phyloP scores from a whole-genome alignment of 1,284 basidiomycete genomes.

The Xerocomus minutiporus region DNA sequence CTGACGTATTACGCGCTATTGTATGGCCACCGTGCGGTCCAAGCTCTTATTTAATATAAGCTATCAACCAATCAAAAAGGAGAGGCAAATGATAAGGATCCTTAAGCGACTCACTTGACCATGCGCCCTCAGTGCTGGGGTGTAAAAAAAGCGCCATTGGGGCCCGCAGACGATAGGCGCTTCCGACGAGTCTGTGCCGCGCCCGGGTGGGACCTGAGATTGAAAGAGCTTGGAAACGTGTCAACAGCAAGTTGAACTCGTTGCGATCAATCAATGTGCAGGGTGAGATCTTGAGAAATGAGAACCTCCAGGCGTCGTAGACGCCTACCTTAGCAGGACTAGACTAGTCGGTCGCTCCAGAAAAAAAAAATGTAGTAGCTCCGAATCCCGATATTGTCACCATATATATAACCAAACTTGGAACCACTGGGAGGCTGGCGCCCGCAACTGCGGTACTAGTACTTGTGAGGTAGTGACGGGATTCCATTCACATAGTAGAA shows the following conservation, averaged over 20 bases:
- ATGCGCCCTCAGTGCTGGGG: not conserved
- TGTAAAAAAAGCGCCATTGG: not conserved
- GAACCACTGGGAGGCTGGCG: too few relatives aligned
- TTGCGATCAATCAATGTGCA: not conserved
- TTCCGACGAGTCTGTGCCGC: not conserved
- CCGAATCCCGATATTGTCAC: too few relatives aligned
- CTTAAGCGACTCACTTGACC: not conserved
- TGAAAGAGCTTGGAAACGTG: not conserved
- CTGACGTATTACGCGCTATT: not conserved
- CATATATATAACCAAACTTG: too few relatives aligned
- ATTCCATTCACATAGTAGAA: too few relatives aligned
- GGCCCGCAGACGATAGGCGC: not conserved
- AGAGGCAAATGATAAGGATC: not conserved
- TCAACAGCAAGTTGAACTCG: not conserved
- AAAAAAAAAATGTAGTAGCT: too few relatives aligned
- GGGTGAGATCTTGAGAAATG: not conserved
- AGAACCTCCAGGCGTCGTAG: not conserved
- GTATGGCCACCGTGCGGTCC: slow-evolving; percentile 7
- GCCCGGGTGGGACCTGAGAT: not conserved
- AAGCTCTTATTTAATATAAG: not conserved
- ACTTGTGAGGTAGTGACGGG: too few relatives aligned
- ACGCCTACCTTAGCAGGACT: too few relatives aligned
- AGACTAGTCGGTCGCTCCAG: too few relatives aligned
- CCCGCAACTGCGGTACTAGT: too few relatives aligned
- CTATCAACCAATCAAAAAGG: not conserved